A percentile compares a stretch with the other conserved stretches of the same genome.
These are phyloP conservation scores for Ophiostoma novo-ulmi DNA, from an alignment of 2,329 filamentous ascomycete genomes.

Conservation along the genomic window DNA sequence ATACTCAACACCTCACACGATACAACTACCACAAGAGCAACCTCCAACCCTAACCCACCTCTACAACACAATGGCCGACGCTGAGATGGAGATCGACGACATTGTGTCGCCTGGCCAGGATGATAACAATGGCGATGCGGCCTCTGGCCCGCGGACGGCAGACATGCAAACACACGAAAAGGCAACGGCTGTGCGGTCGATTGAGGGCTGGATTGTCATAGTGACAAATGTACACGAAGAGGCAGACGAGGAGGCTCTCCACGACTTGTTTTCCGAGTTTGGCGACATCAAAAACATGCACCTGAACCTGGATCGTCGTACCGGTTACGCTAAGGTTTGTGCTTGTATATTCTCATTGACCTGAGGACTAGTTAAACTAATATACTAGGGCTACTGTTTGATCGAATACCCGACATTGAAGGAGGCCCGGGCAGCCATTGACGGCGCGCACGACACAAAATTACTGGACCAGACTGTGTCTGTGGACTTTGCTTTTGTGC, in stretches of 20 bases:
- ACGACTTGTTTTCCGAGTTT: conserved; percentile 76
- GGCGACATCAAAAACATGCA: conserved; percentile 86
- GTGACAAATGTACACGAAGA: conserved; percentile 86
- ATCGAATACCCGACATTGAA: conserved; percentile 77
- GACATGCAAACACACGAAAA: conserved; percentile 68
- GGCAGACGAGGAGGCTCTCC: conserved; percentile 75
- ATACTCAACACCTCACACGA: background rate
- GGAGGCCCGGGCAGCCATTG: conserved; percentile 76
- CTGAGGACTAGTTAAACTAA: background rate
- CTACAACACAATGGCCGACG: conserved; percentile 27
- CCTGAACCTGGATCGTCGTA: conserved; percentile 74
- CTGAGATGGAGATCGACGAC: conserved; percentile 38
- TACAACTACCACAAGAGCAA: background rate
- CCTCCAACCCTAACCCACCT: background rate
- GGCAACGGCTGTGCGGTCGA: conserved; percentile 76
- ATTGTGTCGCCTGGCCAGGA: conserved; percentile 18
- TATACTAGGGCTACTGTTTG: conserved; percentile 68
- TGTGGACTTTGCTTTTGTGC: conserved; percentile 81
- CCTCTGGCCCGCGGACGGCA: conserved; percentile 29
- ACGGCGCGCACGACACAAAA: conserved; percentile 70
- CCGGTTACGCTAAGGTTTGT: conserved; percentile 77
- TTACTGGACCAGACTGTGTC: conserved; percentile 74
- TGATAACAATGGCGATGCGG: background rate
- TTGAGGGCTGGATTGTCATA: conserved; percentile 85
- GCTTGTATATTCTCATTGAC: conserved; percentile 1